phyloP scores from a whole-genome alignment of 305 asterid genomes.

The Fraxinus sp. region DNA sequence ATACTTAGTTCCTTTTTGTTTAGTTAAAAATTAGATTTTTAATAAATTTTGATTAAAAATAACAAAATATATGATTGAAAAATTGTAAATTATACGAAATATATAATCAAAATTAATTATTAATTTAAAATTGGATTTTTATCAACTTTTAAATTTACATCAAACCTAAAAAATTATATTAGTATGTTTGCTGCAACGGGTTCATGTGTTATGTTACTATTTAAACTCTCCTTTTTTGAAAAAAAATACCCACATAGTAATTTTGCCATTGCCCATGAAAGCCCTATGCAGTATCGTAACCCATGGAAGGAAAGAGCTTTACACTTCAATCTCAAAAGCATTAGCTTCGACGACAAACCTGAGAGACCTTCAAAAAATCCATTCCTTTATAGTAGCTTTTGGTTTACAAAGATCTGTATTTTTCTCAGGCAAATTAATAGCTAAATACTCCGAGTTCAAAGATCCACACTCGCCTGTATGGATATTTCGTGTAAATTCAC shows the following conservation, averaged over 20 bases:
- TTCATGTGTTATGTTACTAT: background rate
- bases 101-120: too few relatives aligned
- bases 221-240: background rate
- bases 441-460: slow-evolving; percentile 63
- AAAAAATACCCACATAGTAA: background rate
- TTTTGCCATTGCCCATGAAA: background rate
- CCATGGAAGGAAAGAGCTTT: slow-evolving; percentile 33
- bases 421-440: slow-evolving; percentile 62
- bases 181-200: too few relatives aligned
- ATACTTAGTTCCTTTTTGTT: too few relatives aligned
- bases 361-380: slow-evolving; percentile 50
- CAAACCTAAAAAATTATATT: too few relatives aligned
- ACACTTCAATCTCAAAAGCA: slow-evolving; percentile 49
- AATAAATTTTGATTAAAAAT: too few relatives aligned
- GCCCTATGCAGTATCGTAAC: slow-evolving; percentile 19
- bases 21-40: too few relatives aligned
- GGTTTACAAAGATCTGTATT: slow-evolving; percentile 49
- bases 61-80: too few relatives aligned
- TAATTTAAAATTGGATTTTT: too few relatives aligned
- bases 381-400: slow-evolving; percentile 44
- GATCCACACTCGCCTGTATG: slow-evolving; percentile 47
- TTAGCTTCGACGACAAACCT: slow-evolving; percentile 39
- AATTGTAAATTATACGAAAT: too few relatives aligned
- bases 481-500: slow-evolving; percentile 38
- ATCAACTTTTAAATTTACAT: too few relatives aligned